A percentile compares a stretch with the other conserved stretches of the same genome.
These are phyloP conservation scores for Boletellus sp. DNA, from an alignment of 768 basidiomycete species.

Conservation along the genomic window DNA sequence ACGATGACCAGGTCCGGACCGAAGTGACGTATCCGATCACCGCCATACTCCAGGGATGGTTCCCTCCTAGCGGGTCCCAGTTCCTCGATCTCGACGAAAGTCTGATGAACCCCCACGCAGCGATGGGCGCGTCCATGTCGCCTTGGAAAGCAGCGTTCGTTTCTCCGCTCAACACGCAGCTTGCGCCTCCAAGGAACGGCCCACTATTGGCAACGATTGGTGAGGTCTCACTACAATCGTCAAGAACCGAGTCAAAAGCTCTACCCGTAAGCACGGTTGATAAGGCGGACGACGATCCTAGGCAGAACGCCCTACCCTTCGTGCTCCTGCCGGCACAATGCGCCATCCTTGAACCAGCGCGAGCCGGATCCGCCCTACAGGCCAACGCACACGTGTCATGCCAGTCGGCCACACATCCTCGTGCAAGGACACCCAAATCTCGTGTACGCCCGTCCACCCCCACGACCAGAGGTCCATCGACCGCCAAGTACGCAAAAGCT, in stretches of 20 bases:
- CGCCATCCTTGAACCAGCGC: constrained; percentile 1
- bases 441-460: neutral
- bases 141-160: constrained; percentile 7
- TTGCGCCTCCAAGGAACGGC: neutral
- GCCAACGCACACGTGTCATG: neutral
- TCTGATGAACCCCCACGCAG: constrained; percentile 9
- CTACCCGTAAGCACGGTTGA: neutral
- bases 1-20: constrained; percentile 1
- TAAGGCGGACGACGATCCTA: neutral
- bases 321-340: neutral
- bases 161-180: neutral
- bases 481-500: constrained; percentile 12
- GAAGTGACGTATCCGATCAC: neutral
- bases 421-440: constrained; percentile 3
- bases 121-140: neutral
- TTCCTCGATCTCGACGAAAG: constrained; percentile 23
- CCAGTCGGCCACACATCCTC: neutral
- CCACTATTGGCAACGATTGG: neutral
- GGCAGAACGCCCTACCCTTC: neutral
- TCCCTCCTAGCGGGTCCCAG: constrained; percentile 23
- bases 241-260: neutral
- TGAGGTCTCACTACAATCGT: neutral
- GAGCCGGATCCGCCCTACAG: neutral
- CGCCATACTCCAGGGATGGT: constrained; percentile 22
- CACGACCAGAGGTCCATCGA: neutral